Evolutionary conservation across 2,329 filamentous ascomycete species (phyloP), one percentile per base, ranked within the genome.

Genomic region (Clarireedia paspali): DNA sequence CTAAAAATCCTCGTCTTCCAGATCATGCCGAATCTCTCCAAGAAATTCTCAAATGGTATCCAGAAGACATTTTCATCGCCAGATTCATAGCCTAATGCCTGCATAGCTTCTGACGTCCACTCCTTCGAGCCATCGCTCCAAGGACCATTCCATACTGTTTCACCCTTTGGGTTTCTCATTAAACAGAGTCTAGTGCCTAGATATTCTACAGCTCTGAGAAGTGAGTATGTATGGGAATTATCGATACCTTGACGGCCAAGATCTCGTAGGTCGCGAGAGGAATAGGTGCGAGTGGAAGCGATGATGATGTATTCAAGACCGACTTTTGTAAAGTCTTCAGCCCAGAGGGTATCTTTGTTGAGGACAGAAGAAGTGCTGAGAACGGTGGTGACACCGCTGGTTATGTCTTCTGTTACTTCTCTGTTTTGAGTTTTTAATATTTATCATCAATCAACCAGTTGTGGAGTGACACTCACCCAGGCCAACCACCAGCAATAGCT

Each of bases 271-370:
- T 61, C 62, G 56, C 59, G 57, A 72, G 74, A 58, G 70, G 70
- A 64, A 17, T 61, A 64, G n/a, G 59, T 59, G n/a, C 62, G 60
- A 0, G 79, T 80, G 0, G 75, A 78, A 62, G 83, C 87, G 10
- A 84, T 85, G 63, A 90, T 89, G 5, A 89, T 72, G 64, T 94
- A 95, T 50, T 89, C 85, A 54, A 89, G 74, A 67, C 95, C 94
- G 57, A 91, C 88, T 60, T 87, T 84, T 70, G 85, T 81, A 24
- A 95, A 78, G 67, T 94, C 88, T 39, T 92, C 83, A 1, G 79
- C 81, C 91, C 90, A 95, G 68, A 95, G 95, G 23, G 82, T 79
- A 50, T 95, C 85, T 57, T 87, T 86, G 66, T 94, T 85, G 3
- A 90, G 76, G 38, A 91, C 88, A 63, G 89, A 85, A 0, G 82